Conservation (phyloP, 495 filamentous ascomycete genomes). For the Lasiosphaeris hirsuta region DNA sequence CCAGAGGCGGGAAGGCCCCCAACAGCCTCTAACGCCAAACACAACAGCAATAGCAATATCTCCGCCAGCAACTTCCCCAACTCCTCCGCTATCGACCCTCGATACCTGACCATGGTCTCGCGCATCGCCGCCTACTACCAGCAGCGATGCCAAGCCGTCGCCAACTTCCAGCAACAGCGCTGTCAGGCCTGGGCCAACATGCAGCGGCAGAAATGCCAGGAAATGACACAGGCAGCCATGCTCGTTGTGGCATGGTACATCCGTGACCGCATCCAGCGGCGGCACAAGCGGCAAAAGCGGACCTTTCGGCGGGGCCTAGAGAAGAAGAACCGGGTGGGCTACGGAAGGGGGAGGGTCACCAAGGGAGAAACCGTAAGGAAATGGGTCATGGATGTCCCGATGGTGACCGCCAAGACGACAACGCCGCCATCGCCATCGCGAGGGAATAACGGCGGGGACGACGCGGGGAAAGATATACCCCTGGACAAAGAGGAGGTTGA, state of each 20-base stretch:
- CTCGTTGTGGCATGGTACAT: constrained; percentile 39
- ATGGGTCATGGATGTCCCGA: constrained; percentile 33
- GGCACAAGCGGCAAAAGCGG: constrained; percentile 20
- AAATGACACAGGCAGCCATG: constrained; percentile 37
- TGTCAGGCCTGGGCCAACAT: constrained; percentile 36
- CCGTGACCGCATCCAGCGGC: constrained; percentile 31
- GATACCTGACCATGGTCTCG: constrained; percentile 35
- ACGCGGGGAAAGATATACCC: constrained; percentile 2
- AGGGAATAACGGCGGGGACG: neutral
- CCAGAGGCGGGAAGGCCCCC: neutral
- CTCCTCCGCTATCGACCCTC: constrained; percentile 23
- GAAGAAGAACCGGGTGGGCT: constrained; percentile 5
- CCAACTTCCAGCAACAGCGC: constrained; percentile 35
- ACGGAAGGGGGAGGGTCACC: constrained; percentile 13
- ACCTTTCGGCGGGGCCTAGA: constrained; percentile 25
- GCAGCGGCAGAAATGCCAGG: constrained; percentile 34
- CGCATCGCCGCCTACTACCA: constrained; percentile 38
- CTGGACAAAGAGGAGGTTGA: constrained; percentile 24
- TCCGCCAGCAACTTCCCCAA: constrained; percentile 1
- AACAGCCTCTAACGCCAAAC: neutral
- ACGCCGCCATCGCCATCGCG: neutral
- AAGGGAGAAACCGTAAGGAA: constrained; percentile 33
- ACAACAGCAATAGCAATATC: neutral
- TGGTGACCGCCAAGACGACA: neutral
- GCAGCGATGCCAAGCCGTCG: constrained; percentile 34